phyloP scores from a whole-genome alignment of 495 filamentous ascomycete genomes.

The Recurvomyces mirabilis region DNA sequence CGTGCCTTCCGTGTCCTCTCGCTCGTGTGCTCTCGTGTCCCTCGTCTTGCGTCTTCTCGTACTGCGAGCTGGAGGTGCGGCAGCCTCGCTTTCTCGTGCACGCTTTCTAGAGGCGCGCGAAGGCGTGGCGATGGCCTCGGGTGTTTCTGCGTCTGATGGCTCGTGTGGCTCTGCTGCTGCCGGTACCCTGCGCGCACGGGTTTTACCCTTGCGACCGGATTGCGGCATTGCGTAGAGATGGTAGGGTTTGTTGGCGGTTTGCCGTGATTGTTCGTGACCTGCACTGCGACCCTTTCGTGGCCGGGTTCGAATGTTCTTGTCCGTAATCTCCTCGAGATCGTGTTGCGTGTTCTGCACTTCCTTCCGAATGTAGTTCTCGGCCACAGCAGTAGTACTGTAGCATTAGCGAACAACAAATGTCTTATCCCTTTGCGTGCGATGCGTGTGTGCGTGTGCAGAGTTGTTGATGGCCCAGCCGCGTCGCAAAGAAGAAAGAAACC shows the following conservation, averaged over 20 bases:
- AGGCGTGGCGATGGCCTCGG: conserved; percentile 31
- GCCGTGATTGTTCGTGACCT: not conserved
- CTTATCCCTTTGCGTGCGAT: too few species aligned
- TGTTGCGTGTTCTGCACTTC: too few species aligned
- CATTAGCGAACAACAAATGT: too few species aligned
- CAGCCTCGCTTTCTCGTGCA: conserved; percentile 11
- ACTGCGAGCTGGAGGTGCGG: conserved; percentile 2
- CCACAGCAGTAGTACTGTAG: too few species aligned
- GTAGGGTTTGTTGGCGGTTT: not conserved
- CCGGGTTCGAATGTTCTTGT: not conserved
- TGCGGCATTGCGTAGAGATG: conserved; percentile 8
- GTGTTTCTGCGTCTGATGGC: conserved; percentile 29
- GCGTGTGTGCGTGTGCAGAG: too few species aligned
- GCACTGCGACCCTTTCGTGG: not conserved
- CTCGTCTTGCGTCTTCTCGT: conserved; percentile 14
- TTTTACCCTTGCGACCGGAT: conserved; percentile 20
- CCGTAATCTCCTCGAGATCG: too few species aligned
- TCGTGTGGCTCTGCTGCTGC: conserved; percentile 11
- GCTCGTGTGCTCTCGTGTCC: conserved; percentile 6
- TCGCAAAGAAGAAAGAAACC: too few species aligned
- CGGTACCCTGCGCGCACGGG: conserved; percentile 11
- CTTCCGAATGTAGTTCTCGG: too few species aligned
- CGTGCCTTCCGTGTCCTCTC: conserved; percentile 21
- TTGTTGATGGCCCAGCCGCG: too few species aligned
- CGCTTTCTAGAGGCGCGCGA: conserved; percentile 28